A percentile compares a stretch with the other conserved stretches of the same genome.
Conservation (phyloP, 2,329 filamentous ascomycete species). For the Beauveria sp. region DNA sequence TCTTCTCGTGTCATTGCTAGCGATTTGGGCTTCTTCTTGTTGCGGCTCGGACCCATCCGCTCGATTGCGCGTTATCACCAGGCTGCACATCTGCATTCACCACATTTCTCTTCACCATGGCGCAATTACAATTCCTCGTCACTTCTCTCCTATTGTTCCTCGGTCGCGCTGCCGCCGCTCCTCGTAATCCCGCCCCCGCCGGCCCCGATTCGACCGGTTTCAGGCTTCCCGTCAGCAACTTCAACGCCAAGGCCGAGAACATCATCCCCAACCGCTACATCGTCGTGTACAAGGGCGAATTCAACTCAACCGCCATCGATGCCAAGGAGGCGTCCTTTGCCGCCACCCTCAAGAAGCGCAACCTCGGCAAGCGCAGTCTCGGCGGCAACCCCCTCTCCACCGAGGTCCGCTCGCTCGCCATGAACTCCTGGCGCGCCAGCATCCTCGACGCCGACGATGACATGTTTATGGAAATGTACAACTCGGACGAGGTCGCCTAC, state of each 20-base stretch:
- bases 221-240: slow-evolving; percentile 42
- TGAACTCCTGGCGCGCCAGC: slow-evolving; percentile 46
- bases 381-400: slow-evolving; percentile 41
- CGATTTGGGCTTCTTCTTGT: neutral
- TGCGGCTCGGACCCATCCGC: too few species aligned
- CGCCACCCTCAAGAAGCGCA: slow-evolving; percentile 46
- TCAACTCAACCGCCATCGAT: slow-evolving; percentile 38
- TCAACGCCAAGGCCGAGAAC: slow-evolving; percentile 40
- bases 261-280: slow-evolving; percentile 53
- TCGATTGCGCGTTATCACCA: too few species aligned
- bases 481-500: slow-evolving; percentile 41
- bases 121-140: neutral
- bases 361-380: slow-evolving; percentile 43
- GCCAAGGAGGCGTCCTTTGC: slow-evolving; percentile 42
- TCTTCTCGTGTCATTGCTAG: too few species aligned
- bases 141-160: neutral
- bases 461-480: slow-evolving; percentile 42
- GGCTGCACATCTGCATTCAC: neutral
- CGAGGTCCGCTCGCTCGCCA: slow-evolving; percentile 36
- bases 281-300: slow-evolving; percentile 54
- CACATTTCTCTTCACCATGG: neutral
- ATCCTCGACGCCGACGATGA: slow-evolving; percentile 42
- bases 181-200: slow-evolving; percentile 14
- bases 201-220: slow-evolving; percentile 18
- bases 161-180: slow-evolving; percentile 20